These are phyloP conservation scores for Pseudocercospora fijiensis DNA, from an alignment of 2,329 filamentous ascomycete species.

Conservation along the genomic window DNA sequence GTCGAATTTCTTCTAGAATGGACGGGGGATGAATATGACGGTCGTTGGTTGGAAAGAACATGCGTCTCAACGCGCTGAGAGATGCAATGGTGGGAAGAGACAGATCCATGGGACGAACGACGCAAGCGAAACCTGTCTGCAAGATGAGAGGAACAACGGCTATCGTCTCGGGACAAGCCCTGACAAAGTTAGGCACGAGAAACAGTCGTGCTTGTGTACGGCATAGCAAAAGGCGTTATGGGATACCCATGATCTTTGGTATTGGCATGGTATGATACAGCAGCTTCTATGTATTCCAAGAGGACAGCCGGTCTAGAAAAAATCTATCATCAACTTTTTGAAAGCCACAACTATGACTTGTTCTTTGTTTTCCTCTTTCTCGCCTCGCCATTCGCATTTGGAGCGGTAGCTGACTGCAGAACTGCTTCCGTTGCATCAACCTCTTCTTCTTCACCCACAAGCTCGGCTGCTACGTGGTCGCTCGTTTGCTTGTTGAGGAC, in stretches of 20 bases:
- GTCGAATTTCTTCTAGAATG: not conserved
- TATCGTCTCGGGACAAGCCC: no score
- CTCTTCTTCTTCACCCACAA: conserved; percentile 36
- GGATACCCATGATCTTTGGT: conserved; percentile 1
- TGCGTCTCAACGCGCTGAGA: no score
- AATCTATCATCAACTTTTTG: not conserved
- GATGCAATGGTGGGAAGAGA: not conserved
- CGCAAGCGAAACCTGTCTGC: no score
- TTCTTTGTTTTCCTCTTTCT: conserved; percentile 41
- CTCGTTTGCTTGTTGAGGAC: conserved; percentile 43
- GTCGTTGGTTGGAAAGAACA: not conserved
- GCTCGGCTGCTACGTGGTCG: conserved; percentile 27
- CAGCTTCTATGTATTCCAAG: conserved; percentile 2
- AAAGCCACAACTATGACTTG: conserved; percentile 19
- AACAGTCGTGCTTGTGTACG: not conserved
- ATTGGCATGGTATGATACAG: not conserved
- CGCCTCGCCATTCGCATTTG: conserved; percentile 49
- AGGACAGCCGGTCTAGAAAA: not conserved
- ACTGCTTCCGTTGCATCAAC: conserved; percentile 41
- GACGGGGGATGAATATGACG: not conserved
- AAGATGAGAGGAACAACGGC: no score
- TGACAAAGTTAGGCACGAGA: no score
- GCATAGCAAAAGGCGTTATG: conserved; percentile 3
- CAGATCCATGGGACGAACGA: no score
- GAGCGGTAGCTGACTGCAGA: conserved; percentile 44